phyloP scores from a whole-genome alignment of 768 basidiomycete genomes.

The Leucosporidium scottii region DNA sequence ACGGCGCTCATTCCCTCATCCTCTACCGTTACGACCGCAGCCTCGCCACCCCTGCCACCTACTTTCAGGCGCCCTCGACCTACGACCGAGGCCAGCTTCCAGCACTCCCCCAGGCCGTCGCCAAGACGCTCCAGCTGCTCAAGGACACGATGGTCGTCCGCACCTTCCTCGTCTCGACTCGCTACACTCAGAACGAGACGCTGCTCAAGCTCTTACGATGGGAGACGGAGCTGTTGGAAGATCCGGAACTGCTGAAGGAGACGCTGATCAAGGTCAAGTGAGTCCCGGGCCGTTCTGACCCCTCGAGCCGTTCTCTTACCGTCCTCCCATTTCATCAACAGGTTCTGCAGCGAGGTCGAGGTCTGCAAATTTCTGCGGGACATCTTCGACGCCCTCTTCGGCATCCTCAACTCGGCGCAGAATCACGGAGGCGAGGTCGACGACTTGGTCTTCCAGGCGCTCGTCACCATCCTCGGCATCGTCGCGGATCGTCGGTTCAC shows the following conservation, averaged over 20 bases:
- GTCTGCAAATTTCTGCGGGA: conserved; percentile 43
- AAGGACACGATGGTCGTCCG: conserved; percentile 66
- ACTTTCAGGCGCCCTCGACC: conserved; percentile 64
- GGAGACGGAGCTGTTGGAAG: conserved; percentile 57
- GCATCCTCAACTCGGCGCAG: conserved; percentile 66
- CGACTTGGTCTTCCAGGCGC: conserved; percentile 75
- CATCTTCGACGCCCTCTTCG: conserved; percentile 88
- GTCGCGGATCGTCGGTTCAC: conserved; percentile 89
- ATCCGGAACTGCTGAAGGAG: conserved; percentile 57
- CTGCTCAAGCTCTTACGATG: conserved; percentile 72
- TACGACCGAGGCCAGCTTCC: conserved; percentile 47
- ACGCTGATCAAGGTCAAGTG: conserved; percentile 80
- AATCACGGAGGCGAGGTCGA: conserved; percentile 76
- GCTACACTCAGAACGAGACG: conserved; percentile 82
- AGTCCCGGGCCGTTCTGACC: conserved; percentile 45
- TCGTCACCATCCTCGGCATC: conserved; percentile 85
- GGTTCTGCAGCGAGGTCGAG: conserved; percentile 64
- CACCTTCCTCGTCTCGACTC: conserved; percentile 84
- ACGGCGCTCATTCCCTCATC: conserved; percentile 76
- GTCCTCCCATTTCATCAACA: not conserved
- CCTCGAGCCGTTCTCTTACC: not conserved
- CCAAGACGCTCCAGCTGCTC: conserved; percentile 59
- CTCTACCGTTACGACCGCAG: conserved; percentile 67
- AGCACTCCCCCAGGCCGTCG: conserved; percentile 49
- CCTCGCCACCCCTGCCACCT: conserved; percentile 53